Percentiles rank a stretch among this genome's conserved stretches.
These are phyloP conservation scores for Kuraishia floccosa DNA, from an alignment of 805 yeast genomes.

Conservation along the genomic window DNA sequence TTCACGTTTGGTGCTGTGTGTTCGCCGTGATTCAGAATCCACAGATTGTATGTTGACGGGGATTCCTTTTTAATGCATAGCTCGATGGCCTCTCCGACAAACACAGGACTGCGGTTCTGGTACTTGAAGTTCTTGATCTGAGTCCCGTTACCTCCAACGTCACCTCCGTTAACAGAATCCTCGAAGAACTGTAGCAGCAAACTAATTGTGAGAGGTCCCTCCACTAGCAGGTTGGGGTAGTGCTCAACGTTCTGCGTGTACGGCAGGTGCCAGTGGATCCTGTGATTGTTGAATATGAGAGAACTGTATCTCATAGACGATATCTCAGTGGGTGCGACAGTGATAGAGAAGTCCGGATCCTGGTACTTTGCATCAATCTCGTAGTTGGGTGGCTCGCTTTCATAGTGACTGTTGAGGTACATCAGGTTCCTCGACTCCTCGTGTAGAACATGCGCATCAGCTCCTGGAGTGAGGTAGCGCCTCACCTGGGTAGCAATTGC, in stretches of 20 bases:
- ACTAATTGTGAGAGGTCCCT: conserved; percentile 73
- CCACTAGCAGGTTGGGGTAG: conserved; percentile 52
- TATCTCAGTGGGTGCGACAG: conserved; percentile 24
- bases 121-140: conserved; percentile 27
- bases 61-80: conserved; percentile 10
- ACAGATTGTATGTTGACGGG: conserved; percentile 9
- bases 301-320: conserved; percentile 58
- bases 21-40: conserved; percentile 18
- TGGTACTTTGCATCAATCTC: neutral
- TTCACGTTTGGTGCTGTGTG: too few relatives aligned
- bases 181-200: conserved; percentile 42
- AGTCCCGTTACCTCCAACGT: conserved; percentile 4
- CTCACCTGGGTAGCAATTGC: conserved; percentile 49
- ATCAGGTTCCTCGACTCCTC: conserved; percentile 50
- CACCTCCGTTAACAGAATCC: conserved; percentile 6
- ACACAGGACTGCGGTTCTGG: conserved; percentile 38
- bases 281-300: conserved; percentile 73
- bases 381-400: neutral
- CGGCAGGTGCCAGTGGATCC: conserved; percentile 58
- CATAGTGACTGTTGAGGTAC: conserved; percentile 35
- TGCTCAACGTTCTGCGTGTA: conserved; percentile 47
- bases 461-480: conserved; percentile 19
- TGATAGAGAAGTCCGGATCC: conserved; percentile 14
- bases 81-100: conserved; percentile 24
- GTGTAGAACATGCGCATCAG: conserved; percentile 12